Percentiles rank a stretch among this genome's conserved stretches.
These are phyloP conservation scores for Nakazawaea wickerhamii DNA, from an alignment of 805 yeast species.

Conservation along the genomic window DNA sequence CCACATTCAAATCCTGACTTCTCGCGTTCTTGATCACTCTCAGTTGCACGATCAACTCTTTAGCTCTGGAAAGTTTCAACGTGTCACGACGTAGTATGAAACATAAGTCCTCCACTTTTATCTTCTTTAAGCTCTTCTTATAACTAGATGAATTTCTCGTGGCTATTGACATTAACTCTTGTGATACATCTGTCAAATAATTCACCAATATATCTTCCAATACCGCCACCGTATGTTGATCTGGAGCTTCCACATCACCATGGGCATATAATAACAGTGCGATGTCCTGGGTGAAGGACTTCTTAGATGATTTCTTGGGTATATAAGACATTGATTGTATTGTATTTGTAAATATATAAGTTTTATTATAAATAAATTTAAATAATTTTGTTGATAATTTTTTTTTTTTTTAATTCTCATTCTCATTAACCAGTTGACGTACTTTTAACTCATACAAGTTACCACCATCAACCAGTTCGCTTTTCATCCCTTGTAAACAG, in stretches of 20 bases:
- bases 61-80: slow-evolving; percentile 62
- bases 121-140: slow-evolving; percentile 49
- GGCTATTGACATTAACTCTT: slow-evolving; percentile 12
- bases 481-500: slow-evolving; percentile 59
- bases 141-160: background rate
- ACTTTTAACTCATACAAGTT: slow-evolving; percentile 27
- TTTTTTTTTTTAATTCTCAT: background rate
- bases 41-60: slow-evolving; percentile 55
- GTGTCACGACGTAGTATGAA: slow-evolving; percentile 66
- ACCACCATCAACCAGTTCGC: slow-evolving; percentile 35
- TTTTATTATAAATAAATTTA: background rate
- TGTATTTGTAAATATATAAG: background rate
- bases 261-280: slow-evolving; percentile 61
- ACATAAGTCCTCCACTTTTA: slow-evolving; percentile 67
- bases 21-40: slow-evolving; percentile 61
- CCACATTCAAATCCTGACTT: slow-evolving; percentile 31
- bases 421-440: slow-evolving; percentile 8
- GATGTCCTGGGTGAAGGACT: slow-evolving; percentile 34
- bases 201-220: slow-evolving; percentile 64
- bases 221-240: slow-evolving; percentile 57
- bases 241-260: slow-evolving; percentile 68
- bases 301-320: slow-evolving; percentile 8
- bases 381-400: background rate
- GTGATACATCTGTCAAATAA: slow-evolving; percentile 50
- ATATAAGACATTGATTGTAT: slow-evolving; percentile 5